Percentiles rank a stretch among this genome's conserved stretches.
These are phyloP conservation scores for Colletotrichum simmondsii DNA, from an alignment of 2,329 filamentous ascomycete genomes.

Conservation along the genomic window DNA sequence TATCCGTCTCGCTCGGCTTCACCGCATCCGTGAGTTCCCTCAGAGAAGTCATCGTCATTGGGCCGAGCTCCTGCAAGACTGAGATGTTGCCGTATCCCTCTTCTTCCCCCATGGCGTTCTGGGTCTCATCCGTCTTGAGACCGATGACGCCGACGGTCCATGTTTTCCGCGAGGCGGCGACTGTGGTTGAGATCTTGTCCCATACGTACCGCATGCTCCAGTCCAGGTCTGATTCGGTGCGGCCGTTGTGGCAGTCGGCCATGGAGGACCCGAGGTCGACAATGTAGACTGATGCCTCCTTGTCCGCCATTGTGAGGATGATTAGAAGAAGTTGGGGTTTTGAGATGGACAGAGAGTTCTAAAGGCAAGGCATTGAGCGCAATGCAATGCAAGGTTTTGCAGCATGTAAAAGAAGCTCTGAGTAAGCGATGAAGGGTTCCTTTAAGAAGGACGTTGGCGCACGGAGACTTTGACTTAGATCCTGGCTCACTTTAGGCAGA, in stretches of 20 bases:
- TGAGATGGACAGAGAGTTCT: no score
- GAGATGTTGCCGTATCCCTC: slow-evolving; percentile 85
- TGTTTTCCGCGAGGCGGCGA: slow-evolving; percentile 73
- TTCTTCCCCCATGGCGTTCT: slow-evolving; percentile 74
- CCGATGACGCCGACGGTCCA: slow-evolving; percentile 84
- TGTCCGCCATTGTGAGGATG: slow-evolving; percentile 77
- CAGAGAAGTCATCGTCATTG: slow-evolving; percentile 74
- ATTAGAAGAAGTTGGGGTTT: not conserved
- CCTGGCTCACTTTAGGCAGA: slow-evolving; percentile 33
- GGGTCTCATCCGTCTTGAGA: slow-evolving; percentile 81
- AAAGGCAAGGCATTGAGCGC: not conserved
- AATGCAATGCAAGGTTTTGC: not conserved
- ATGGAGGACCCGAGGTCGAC: slow-evolving; percentile 91
- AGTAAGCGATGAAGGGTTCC: not conserved
- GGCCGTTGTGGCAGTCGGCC: slow-evolving; percentile 76
- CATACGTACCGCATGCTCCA: slow-evolving; percentile 93
- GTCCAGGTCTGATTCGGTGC: slow-evolving; percentile 83
- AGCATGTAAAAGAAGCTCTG: not conserved
- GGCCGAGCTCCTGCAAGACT: slow-evolving; percentile 75
- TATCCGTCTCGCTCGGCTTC: slow-evolving; percentile 72
- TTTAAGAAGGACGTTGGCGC: slow-evolving; percentile 16
- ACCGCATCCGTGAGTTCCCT: slow-evolving; percentile 72
- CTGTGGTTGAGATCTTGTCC: slow-evolving; percentile 84
- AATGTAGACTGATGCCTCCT: slow-evolving; percentile 93
- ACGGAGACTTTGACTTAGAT: slow-evolving; percentile 1